These are phyloP conservation scores for Mucor irregularis DNA, from an alignment of 371 early-diverging fungal species.

Conservation along the genomic window DNA sequence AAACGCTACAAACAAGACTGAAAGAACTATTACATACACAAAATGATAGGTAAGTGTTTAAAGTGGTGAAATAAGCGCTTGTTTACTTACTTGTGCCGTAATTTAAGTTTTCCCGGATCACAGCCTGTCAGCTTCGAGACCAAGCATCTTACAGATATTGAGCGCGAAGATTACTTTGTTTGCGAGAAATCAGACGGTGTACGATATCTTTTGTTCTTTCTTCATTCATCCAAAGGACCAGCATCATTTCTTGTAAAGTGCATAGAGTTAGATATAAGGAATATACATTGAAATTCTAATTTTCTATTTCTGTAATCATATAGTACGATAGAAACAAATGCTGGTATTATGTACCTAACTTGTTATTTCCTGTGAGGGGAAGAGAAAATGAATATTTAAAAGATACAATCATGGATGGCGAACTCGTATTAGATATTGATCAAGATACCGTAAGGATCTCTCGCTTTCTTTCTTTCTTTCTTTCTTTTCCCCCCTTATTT, in stretches of 20 bases:
- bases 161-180: slow-evolving; percentile 84
- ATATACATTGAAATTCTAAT: too few relatives aligned
- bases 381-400: slow-evolving; percentile 59
- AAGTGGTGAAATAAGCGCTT: background rate
- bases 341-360: slow-evolving; percentile 65
- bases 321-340: slow-evolving; percentile 72
- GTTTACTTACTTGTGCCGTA: background rate
- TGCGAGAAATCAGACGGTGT: slow-evolving; percentile 91
- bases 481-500: too few relatives aligned
- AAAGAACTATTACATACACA: slow-evolving; percentile 40
- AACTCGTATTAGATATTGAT: slow-evolving; percentile 64
- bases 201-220: slow-evolving; percentile 71
- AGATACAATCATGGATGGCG: slow-evolving; percentile 81
- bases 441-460: slow-evolving; percentile 51
- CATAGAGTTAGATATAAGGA: too few relatives aligned
- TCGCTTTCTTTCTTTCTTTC: too few relatives aligned
- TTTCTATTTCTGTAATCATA: too few relatives aligned
- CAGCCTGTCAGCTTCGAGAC: slow-evolving; percentile 82
- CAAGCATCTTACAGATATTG: slow-evolving; percentile 65
- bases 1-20: slow-evolving; percentile 40
- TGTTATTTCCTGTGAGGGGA: slow-evolving; percentile 59
- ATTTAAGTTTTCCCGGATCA: slow-evolving; percentile 81
- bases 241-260: slow-evolving; percentile 62
- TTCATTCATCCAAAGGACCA: slow-evolving; percentile 55
- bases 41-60: slow-evolving; percentile 40